A percentile compares a stretch with the other conserved stretches of the same genome.
Conservation (phyloP, 148 eudicot species). For the Fagopyrum tataricum region DNA sequence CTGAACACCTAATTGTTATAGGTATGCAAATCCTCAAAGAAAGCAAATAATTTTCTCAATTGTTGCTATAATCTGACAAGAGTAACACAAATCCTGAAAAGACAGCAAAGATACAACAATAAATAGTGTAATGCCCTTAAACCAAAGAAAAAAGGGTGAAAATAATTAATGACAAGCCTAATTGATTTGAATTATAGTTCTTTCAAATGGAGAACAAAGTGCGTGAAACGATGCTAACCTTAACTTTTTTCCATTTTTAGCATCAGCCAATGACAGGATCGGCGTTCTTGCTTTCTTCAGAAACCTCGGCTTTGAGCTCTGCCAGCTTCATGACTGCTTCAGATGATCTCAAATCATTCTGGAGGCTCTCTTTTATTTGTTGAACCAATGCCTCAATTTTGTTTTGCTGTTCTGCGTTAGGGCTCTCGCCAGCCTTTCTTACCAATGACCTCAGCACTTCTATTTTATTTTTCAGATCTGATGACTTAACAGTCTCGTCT, state of each 20-base stretch:
- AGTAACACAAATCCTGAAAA: neutral
- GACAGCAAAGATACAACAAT: conserved; percentile 3
- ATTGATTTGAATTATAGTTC: neutral
- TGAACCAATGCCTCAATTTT: conserved; percentile 41
- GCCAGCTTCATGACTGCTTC: conserved; percentile 47
- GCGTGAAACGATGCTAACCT: neutral
- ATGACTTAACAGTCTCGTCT: conserved; percentile 48
- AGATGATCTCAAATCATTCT: conserved; percentile 39
- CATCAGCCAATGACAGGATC: neutral
- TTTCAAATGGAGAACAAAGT: neutral
- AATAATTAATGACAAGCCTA: conserved; percentile 10
- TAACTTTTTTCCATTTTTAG: neutral
- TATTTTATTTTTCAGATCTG: conserved; percentile 61
- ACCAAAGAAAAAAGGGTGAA: conserved; percentile 2
- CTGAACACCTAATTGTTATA: no score
- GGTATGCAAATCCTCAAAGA: no score
- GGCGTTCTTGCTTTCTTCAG: neutral
- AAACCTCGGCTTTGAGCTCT: conserved; percentile 35
- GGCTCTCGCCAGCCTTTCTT: conserved; percentile 39
- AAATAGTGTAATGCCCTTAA: neutral
- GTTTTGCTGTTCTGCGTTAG: conserved; percentile 36
- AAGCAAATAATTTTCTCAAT: neutral
- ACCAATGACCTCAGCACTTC: conserved; percentile 45
- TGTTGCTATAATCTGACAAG: neutral
- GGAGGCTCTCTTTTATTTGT: conserved; percentile 51